phyloP scores from a whole-genome alignment of 1,284 basidiomycete species.

The Fomitopsis betulina region DNA sequence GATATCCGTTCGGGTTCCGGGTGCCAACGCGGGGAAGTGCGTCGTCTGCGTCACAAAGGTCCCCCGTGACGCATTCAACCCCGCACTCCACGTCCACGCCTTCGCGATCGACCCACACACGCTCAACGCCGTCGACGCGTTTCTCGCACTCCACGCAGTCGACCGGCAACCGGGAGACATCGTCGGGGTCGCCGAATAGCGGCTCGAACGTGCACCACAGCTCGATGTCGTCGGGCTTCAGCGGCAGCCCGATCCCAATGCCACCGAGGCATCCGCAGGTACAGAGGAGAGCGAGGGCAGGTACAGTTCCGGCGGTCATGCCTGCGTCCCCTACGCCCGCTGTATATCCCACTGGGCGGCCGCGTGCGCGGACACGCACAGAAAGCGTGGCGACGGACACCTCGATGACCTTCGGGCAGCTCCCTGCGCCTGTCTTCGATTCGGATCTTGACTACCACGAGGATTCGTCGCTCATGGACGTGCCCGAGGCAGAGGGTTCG shows the following conservation, averaged over 20 bases:
- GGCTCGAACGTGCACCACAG: slow-evolving; percentile 28
- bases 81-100: slow-evolving; percentile 36
- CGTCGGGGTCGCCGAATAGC: slow-evolving; percentile 42
- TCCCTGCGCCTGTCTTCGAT: slow-evolving; percentile 29
- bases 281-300: slow-evolving; percentile 39
- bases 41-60: slow-evolving; percentile 33
- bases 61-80: slow-evolving; percentile 17
- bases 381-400: slow-evolving; percentile 38
- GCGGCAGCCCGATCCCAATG: slow-evolving; percentile 55
- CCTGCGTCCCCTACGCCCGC: slow-evolving; percentile 42
- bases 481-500: slow-evolving; percentile 48
- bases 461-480: slow-evolving; percentile 40
- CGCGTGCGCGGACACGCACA: slow-evolving; percentile 35
- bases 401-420: slow-evolving; percentile 31
- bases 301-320: slow-evolving; percentile 41
- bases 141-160: slow-evolving; percentile 47
- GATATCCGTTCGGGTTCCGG: slow-evolving; percentile 68
- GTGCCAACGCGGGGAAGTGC: slow-evolving; percentile 39
- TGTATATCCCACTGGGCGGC: slow-evolving; percentile 35
- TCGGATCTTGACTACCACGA: slow-evolving; percentile 34
- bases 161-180: slow-evolving; percentile 49
- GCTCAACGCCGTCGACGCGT: slow-evolving; percentile 36
- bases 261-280: slow-evolving; percentile 59
- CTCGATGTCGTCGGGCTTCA: slow-evolving; percentile 28
- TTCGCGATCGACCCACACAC: slow-evolving; percentile 32